Evolutionary conservation across 441 rosid species (phyloP).

Genomic region (Gossypium trilobum): DNA sequence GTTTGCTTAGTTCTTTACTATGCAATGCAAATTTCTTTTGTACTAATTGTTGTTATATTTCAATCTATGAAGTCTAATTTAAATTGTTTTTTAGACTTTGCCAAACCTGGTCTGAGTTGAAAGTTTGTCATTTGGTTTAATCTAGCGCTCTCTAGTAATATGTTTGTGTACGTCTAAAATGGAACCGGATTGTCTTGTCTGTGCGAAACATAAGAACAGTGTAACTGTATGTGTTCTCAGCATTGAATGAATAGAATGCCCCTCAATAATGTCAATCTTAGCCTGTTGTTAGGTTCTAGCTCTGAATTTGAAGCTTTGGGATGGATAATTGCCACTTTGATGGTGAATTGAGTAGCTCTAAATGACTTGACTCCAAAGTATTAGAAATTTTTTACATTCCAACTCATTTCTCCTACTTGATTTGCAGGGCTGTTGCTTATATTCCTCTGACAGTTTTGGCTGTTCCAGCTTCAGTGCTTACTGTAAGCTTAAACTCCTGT

Average conservation of each 20-base stretch:
- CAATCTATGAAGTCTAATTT: neutral
- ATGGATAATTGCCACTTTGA: neutral
- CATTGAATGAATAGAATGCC: neutral
- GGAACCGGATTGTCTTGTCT: neutral
- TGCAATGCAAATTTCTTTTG: neutral
- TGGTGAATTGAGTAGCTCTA: neutral
- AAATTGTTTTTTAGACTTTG: neutral
- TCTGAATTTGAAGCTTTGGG: neutral
- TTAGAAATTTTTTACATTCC: neutral
- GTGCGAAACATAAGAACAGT: neutral
- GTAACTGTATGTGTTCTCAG: neutral
- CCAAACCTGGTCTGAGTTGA: conserved; percentile 6
- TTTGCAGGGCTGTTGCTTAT: conserved; percentile 85
- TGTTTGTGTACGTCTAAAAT: neutral
- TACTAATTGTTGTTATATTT: neutral
- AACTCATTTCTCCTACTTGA: conserved; percentile 19
- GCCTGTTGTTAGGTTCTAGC: neutral
- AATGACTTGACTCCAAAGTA: neutral
- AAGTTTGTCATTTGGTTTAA: neutral
- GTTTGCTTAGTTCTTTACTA: neutral
- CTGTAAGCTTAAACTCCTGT: conserved; percentile 40
- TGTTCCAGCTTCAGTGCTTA: conserved; percentile 97
- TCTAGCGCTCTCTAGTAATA: neutral
- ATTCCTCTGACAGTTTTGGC: conserved; percentile 90
- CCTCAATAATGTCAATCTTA: neutral